A percentile compares a stretch with the other conserved stretches of the same genome.
Evolutionary conservation across 176 grass and related monocot species (phyloP).

Genomic region (Melocanna baccifera): DNA sequence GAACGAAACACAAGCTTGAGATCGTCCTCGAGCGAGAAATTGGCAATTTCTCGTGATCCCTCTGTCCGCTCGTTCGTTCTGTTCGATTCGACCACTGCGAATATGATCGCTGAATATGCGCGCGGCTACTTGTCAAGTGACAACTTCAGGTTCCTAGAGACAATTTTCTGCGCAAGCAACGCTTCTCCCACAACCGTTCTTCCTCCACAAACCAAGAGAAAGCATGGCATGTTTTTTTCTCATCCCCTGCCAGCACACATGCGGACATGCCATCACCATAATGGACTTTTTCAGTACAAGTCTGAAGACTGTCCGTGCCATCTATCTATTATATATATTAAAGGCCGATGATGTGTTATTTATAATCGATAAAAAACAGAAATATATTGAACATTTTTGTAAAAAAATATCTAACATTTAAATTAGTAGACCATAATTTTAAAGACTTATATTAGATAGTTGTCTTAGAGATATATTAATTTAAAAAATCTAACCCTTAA

Average conservation of each 20-base stretch:
- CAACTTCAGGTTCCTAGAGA: neutral
- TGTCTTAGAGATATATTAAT: too few species aligned
- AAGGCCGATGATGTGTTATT: too few species aligned
- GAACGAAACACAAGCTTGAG: neutral
- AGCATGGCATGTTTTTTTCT: neutral
- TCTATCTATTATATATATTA: too few species aligned
- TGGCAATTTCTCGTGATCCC: neutral
- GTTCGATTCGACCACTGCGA: neutral
- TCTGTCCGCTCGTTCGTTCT: neutral
- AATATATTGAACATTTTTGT: too few species aligned
- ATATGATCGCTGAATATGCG: neutral
- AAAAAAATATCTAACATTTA: too few species aligned
- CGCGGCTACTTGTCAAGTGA: neutral
- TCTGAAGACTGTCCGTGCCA: neutral
- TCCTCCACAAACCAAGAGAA: neutral
- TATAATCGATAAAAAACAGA: too few species aligned
- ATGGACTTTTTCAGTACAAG: conserved; percentile 17
- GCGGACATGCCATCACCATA: neutral
- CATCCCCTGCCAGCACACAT: neutral
- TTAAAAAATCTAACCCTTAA: too few species aligned
- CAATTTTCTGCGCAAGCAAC: neutral
- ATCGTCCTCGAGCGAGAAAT: neutral
- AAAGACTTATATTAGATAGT: too few species aligned
- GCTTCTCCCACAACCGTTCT: neutral
- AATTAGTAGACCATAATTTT: too few species aligned